Conservation (phyloP, 2,329 filamentous ascomycete species). For the Cylindrodendrum hubeiense region DNA sequence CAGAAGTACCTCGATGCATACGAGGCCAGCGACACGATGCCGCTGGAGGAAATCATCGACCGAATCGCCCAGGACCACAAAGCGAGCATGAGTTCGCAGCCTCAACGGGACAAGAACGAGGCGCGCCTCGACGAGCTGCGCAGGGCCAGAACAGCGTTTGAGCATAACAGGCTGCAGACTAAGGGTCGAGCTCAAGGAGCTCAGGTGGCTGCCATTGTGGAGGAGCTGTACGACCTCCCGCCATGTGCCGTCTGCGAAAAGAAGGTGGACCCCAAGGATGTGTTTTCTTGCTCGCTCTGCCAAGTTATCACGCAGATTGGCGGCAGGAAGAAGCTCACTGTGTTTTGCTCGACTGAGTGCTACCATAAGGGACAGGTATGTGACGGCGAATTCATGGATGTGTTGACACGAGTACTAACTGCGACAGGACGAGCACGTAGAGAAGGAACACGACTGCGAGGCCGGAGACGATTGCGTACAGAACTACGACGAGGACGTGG, state of each 20-base stretch:
- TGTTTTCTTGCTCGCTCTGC: slow-evolving; percentile 60
- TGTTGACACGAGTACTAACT: slow-evolving; percentile 37
- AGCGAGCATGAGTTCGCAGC: slow-evolving; percentile 46
- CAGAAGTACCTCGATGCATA: slow-evolving; percentile 57
- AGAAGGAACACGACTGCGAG: slow-evolving; percentile 55
- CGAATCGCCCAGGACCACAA: slow-evolving; percentile 49
- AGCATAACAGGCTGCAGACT: slow-evolving; percentile 56
- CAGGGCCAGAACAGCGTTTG: slow-evolving; percentile 62
- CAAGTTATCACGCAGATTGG: slow-evolving; percentile 56
- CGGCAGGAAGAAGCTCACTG: slow-evolving; percentile 50
- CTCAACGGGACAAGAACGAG: slow-evolving; percentile 53
- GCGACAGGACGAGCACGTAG: slow-evolving; percentile 53
- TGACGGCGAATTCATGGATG: slow-evolving; percentile 5
- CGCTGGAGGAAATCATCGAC: slow-evolving; percentile 51
- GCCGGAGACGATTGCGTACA: slow-evolving; percentile 56
- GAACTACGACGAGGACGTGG: slow-evolving; percentile 53
- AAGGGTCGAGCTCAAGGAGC: slow-evolving; percentile 50
- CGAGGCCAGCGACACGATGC: slow-evolving; percentile 40
- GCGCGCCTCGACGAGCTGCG: slow-evolving; percentile 60
- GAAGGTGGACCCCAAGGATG: slow-evolving; percentile 49
- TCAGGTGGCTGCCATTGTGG: slow-evolving; percentile 44
- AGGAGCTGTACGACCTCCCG: slow-evolving; percentile 53
- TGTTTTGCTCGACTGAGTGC: slow-evolving; percentile 61
- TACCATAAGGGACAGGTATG: slow-evolving; percentile 56
- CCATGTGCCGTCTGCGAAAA: slow-evolving; percentile 56